These are phyloP conservation scores for Cardamine chenopodiifolia DNA, from an alignment of 345 rosid genomes.

Conservation along the genomic window DNA sequence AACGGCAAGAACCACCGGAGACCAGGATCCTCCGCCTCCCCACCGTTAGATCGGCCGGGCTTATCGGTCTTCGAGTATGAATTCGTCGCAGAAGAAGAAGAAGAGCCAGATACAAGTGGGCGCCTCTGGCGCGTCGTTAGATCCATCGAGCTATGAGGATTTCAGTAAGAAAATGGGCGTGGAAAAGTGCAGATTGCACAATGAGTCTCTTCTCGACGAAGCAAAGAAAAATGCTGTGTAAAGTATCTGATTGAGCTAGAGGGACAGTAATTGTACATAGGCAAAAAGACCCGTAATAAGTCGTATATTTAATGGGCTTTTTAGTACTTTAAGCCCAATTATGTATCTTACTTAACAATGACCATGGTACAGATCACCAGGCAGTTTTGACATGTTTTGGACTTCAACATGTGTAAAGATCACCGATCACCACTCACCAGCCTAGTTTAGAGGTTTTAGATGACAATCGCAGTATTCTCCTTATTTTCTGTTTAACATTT, in stretches of 20 bases:
- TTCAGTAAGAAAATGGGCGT: slow-evolving; percentile 24
- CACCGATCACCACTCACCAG: too few species aligned
- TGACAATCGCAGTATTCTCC: too few species aligned
- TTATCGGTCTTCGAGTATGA: slow-evolving; percentile 67
- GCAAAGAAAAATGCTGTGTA: slow-evolving; percentile 9
- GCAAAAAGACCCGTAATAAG: not conserved
- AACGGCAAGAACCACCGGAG: slow-evolving; percentile 78
- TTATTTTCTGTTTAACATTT: too few species aligned
- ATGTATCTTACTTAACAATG: too few species aligned
- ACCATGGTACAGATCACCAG: too few species aligned
- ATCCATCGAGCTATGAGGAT: slow-evolving; percentile 49
- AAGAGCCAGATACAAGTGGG: slow-evolving; percentile 46
- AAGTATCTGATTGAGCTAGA: not conserved
- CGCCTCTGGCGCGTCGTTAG: slow-evolving; percentile 79
- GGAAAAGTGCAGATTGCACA: slow-evolving; percentile 29
- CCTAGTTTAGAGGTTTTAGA: too few species aligned
- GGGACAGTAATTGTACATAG: not conserved
- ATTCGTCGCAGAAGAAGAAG: slow-evolving; percentile 47
- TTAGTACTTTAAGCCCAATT: slow-evolving; percentile 7
- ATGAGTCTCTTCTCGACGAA: slow-evolving; percentile 32
- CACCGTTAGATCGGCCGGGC: slow-evolving; percentile 50
- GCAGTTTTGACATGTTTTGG: too few species aligned
- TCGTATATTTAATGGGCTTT: not conserved
- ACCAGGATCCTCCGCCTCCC: slow-evolving; percentile 49
- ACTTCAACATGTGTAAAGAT: too few species aligned